phyloP scores from a whole-genome alignment of 1,284 basidiomycete genomes.

The Retiboletus fuscus region DNA sequence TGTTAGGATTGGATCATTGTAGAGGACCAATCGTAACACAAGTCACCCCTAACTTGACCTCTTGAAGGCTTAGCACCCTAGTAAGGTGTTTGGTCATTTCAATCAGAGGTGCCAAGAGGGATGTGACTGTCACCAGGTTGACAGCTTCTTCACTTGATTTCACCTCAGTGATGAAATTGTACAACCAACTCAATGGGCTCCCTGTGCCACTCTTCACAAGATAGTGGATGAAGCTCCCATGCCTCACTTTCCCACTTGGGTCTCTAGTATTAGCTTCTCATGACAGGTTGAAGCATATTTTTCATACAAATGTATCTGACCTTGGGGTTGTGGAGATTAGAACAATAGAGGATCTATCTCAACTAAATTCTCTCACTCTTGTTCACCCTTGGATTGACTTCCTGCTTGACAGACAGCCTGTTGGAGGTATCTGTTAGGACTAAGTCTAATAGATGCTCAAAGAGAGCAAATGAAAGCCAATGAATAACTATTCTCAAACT shows the following conservation, averaged over 20 bases:
- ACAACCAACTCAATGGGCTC: neutral
- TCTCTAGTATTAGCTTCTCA: neutral
- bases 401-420: neutral
- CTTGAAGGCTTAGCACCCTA: too few species aligned
- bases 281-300: too few species aligned
- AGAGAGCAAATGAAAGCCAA: too few species aligned
- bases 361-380: neutral
- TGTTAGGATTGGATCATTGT: too few species aligned
- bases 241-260: neutral
- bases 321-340: neutral
- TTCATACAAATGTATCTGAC: neutral
- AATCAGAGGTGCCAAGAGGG: neutral
- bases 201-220: neutral
- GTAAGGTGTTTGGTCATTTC: too few species aligned
- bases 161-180: neutral
- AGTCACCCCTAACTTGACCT: too few species aligned
- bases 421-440: too few species aligned
- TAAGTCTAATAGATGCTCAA: too few species aligned
- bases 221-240: constrained; percentile 2
- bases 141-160: neutral
- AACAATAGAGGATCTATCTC: neutral
- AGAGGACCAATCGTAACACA: too few species aligned
- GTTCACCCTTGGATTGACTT: constrained; percentile 9
- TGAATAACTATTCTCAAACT: too few species aligned
- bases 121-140: neutral